These are phyloP conservation scores for Aureobasidium vineae DNA, from an alignment of 2,329 filamentous ascomycete genomes.

Conservation along the genomic window DNA sequence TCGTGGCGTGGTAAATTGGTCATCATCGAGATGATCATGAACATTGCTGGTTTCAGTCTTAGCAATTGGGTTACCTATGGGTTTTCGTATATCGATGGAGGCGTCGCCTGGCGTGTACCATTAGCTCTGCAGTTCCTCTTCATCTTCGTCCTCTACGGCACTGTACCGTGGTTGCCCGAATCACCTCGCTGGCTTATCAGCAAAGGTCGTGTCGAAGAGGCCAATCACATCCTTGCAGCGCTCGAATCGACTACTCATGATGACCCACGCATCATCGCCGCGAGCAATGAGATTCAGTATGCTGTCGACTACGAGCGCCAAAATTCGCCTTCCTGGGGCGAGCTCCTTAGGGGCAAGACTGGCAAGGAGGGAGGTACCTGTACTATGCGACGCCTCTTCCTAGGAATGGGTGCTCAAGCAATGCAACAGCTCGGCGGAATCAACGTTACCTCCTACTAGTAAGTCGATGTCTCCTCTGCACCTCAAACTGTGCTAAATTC, in stretches of 20 bases:
- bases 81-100: conserved; percentile 47
- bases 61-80: conserved; percentile 43
- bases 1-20: conserved; percentile 41
- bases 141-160: conserved; percentile 47
- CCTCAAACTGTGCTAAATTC: background rate
- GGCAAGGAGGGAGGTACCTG: conserved; percentile 47
- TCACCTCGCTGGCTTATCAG: conserved; percentile 50
- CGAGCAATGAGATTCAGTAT: conserved; percentile 45
- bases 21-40: conserved; percentile 47
- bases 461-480: background rate
- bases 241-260: conserved; percentile 47
- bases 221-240: conserved; percentile 49
- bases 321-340: conserved; percentile 51
- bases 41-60: conserved; percentile 51
- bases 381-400: conserved; percentile 52
- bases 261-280: conserved; percentile 48
- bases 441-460: conserved; percentile 49
- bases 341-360: conserved; percentile 51
- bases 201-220: conserved; percentile 48
- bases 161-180: conserved; percentile 50
- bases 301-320: conserved; percentile 51
- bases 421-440: conserved; percentile 46
- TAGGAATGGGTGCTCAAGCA: conserved; percentile 54
- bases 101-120: conserved; percentile 48
- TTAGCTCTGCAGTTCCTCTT: conserved; percentile 53